phyloP scores from a whole-genome alignment of 257 asterid genomes.

The Petrea volubilis region DNA sequence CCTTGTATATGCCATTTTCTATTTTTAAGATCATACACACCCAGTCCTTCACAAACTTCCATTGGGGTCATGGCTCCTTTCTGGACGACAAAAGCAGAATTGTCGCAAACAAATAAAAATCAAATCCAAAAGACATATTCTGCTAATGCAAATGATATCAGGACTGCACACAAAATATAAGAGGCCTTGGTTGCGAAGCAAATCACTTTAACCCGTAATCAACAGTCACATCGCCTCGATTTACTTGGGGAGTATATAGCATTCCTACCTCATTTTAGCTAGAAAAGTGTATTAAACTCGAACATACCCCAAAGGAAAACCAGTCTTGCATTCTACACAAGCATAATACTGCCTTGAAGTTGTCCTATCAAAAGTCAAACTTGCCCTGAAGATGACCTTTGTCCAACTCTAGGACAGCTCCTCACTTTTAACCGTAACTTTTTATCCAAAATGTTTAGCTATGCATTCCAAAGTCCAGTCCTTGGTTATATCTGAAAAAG shows the following conservation, averaged over 20 bases:
- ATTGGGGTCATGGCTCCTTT: constrained; percentile 88
- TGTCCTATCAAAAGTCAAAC: neutral
- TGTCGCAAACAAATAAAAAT: neutral
- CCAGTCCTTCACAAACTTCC: constrained; percentile 86
- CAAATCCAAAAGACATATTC: neutral
- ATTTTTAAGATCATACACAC: constrained; percentile 68
- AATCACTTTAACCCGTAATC: neutral
- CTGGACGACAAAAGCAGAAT: constrained; percentile 36
- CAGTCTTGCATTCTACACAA: neutral
- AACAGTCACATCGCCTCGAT: neutral
- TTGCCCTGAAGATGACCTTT: neutral
- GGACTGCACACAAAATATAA: neutral
- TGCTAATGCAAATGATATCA: neutral
- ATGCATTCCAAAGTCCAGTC: neutral
- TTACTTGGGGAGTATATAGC: neutral
- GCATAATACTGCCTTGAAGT: neutral
- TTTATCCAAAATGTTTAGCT: neutral
- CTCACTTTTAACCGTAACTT: neutral
- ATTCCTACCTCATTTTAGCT: neutral
- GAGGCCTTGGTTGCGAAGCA: neutral
- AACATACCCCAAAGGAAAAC: neutral
- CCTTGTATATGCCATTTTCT: constrained; percentile 91
- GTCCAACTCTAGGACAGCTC: neutral
- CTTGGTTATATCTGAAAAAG: neutral
- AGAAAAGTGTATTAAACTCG: neutral